Percentiles rank a stretch among this genome's conserved stretches.
Evolutionary conservation across 2,329 filamentous ascomycete species (phyloP).

Genomic region (Diaporthe sp.): DNA sequence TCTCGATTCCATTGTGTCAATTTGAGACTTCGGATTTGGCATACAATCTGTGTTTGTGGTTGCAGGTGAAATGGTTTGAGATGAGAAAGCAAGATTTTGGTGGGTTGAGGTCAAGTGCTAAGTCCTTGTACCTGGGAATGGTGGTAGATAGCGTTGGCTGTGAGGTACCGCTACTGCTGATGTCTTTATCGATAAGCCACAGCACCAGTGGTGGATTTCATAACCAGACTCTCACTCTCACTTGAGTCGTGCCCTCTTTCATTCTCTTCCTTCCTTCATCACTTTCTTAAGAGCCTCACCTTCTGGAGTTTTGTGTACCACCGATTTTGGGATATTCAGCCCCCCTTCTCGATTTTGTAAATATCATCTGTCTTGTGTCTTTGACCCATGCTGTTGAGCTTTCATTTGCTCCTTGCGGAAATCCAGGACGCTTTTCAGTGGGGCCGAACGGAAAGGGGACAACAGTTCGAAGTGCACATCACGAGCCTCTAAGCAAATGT

Average conservation of each 20-base stretch:
- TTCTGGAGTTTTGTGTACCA: not conserved
- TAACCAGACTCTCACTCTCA: not conserved
- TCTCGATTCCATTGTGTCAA: constrained; percentile 51
- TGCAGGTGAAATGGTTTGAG: not conserved
- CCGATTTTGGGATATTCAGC: not conserved
- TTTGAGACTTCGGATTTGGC: not conserved
- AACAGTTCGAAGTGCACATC: not conserved
- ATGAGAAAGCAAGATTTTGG: constrained; percentile 33
- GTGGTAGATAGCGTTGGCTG: no score
- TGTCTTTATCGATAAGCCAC: constrained; percentile 38
- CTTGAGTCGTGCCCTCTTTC: not conserved
- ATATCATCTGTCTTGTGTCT: not conserved
- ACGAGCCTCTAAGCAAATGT: not conserved
- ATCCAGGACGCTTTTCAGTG: not conserved
- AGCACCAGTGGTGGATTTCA: not conserved
- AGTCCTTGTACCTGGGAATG: constrained; percentile 24
- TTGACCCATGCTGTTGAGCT: not conserved
- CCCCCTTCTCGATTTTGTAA: not conserved
- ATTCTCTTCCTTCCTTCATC: not conserved
- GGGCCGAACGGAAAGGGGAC: not conserved
- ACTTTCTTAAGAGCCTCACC: not conserved
- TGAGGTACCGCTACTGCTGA: constrained; percentile 23
- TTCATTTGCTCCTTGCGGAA: not conserved
- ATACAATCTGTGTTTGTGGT: not conserved
- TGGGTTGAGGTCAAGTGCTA: constrained; percentile 4